A percentile compares a stretch with the other conserved stretches of the same genome.
Evolutionary conservation across 1,284 basidiomycete species (phyloP).

Genomic region (Butyriboletus appendiculatus): DNA sequence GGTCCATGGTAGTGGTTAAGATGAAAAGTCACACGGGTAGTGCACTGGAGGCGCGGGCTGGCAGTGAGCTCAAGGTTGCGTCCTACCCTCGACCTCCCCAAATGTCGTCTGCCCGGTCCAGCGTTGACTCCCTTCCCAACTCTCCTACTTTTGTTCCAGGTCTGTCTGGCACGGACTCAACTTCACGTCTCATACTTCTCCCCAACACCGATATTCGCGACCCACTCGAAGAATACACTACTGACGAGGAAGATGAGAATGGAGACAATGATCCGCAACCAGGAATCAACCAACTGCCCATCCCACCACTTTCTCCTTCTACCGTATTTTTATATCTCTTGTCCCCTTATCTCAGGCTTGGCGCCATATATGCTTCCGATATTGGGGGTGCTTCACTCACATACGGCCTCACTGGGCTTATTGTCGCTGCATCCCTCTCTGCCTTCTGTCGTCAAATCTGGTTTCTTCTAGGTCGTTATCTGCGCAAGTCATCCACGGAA

Average conservation of each 20-base stretch:
- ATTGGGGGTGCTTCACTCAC: conserved; percentile 45
- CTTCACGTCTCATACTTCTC: conserved; percentile 61
- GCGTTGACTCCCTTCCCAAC: conserved; percentile 7
- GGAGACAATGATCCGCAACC: conserved; percentile 37
- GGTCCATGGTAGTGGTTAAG: conserved; percentile 1
- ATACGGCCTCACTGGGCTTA: conserved; percentile 50
- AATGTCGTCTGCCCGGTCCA: conserved; percentile 21
- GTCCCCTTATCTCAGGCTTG: conserved; percentile 66
- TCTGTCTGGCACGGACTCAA: conserved; percentile 27
- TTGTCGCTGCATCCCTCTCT: conserved; percentile 57
- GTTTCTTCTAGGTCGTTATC: conserved; percentile 72
- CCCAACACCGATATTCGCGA: conserved; percentile 47
- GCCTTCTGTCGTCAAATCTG: conserved; percentile 66
- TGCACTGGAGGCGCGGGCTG: background rate
- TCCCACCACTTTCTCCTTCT: conserved; percentile 55
- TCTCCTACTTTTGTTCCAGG: conserved; percentile 4
- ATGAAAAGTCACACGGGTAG: conserved; percentile 23
- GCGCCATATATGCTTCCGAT: conserved; percentile 59
- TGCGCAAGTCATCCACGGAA: conserved; percentile 61
- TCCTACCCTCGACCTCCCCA: conserved; percentile 2
- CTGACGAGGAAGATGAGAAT: conserved; percentile 48
- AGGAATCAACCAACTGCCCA: conserved; percentile 44
- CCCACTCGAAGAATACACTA: conserved; percentile 51
- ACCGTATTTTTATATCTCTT: conserved; percentile 68
- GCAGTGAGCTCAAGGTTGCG: background rate